These are phyloP conservation scores for Phytopythium mirpurense DNA, from an alignment of 352 stramenopile genomes.

Conservation along the genomic window DNA sequence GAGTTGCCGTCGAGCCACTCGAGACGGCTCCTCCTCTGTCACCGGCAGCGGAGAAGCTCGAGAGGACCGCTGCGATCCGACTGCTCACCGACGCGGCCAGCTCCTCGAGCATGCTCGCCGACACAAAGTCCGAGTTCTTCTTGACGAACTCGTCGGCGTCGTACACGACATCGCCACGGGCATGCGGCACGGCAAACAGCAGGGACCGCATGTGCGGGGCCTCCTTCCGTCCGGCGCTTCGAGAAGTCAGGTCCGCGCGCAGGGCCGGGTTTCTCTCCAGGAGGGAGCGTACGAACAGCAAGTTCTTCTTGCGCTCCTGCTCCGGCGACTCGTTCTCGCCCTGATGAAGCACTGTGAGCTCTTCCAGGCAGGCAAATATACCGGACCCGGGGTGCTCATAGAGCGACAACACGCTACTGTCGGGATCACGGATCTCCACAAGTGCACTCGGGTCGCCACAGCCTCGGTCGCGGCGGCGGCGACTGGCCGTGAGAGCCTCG, in stretches of 20 bases:
- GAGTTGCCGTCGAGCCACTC: neutral
- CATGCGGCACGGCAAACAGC: slow-evolving; percentile 43
- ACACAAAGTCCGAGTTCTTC: slow-evolving; percentile 65
- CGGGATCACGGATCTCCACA: neutral
- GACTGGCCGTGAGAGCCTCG: slow-evolving; percentile 16
- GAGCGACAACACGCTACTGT: slow-evolving; percentile 24
- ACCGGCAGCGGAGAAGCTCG: neutral
- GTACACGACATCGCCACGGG: slow-evolving; percentile 42
- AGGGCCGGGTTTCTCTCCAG: slow-evolving; percentile 40
- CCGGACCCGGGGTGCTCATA: slow-evolving; percentile 48
- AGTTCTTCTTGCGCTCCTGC: slow-evolving; percentile 61
- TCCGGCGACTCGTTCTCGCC: slow-evolving; percentile 31
- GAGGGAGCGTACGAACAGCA: slow-evolving; percentile 60
- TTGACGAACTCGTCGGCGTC: slow-evolving; percentile 61
- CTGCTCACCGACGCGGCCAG: slow-evolving; percentile 23
- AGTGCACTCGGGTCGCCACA: neutral
- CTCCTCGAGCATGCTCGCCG: slow-evolving; percentile 23
- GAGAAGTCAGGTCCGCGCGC: slow-evolving; percentile 17
- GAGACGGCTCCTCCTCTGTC: neutral
- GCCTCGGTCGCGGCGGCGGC: neutral
- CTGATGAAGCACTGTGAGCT: slow-evolving; percentile 60
- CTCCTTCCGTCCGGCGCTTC: slow-evolving; percentile 7
- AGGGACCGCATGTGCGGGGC: slow-evolving; percentile 12
- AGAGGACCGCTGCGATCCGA: slow-evolving; percentile 25
- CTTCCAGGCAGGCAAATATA: slow-evolving; percentile 63